Percentiles rank a stretch among this genome's conserved stretches.
These are phyloP conservation scores for Boechera divaricarpa DNA, from an alignment of 345 rosid genomes.

Conservation along the genomic window DNA sequence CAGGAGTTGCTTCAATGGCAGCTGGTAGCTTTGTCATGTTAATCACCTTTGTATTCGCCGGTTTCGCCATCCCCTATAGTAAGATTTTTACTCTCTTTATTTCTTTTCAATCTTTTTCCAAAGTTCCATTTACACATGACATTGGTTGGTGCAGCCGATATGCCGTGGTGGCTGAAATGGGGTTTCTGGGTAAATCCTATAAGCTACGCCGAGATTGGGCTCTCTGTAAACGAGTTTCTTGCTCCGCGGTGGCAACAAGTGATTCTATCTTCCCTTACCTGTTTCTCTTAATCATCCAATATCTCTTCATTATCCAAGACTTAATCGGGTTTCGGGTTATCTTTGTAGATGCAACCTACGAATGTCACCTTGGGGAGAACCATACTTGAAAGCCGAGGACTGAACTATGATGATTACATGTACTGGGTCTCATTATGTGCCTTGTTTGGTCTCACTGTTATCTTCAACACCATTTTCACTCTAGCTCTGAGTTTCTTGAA, in stretches of 20 bases:
- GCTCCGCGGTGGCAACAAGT: slow-evolving; percentile 83
- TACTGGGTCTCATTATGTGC: slow-evolving; percentile 75
- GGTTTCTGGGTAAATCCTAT: slow-evolving; percentile 77
- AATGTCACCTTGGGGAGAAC: slow-evolving; percentile 61
- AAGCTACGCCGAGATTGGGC: slow-evolving; percentile 72
- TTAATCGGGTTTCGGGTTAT: not conserved
- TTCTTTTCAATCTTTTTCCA: not conserved
- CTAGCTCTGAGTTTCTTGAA: slow-evolving; percentile 72
- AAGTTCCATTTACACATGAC: not conserved
- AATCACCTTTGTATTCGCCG: slow-evolving; percentile 56
- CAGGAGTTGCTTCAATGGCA: slow-evolving; percentile 53
- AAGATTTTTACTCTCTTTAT: slow-evolving; percentile 29
- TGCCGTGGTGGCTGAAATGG: slow-evolving; percentile 83
- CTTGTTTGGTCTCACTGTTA: slow-evolving; percentile 59
- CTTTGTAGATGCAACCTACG: slow-evolving; percentile 47
- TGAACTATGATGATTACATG: slow-evolving; percentile 57
- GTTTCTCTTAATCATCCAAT: not conserved
- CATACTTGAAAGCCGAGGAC: slow-evolving; percentile 62
- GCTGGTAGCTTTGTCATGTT: slow-evolving; percentile 58
- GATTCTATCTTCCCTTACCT: not conserved
- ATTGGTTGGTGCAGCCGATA: slow-evolving; percentile 55
- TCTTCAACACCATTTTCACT: slow-evolving; percentile 66
- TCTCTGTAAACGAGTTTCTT: slow-evolving; percentile 69
- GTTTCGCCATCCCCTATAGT: slow-evolving; percentile 70
- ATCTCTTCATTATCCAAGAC: slow-evolving; percentile 5